Conservation (phyloP, 1,284 basidiomycete genomes). For the Ceratobasidium sp. region DNA sequence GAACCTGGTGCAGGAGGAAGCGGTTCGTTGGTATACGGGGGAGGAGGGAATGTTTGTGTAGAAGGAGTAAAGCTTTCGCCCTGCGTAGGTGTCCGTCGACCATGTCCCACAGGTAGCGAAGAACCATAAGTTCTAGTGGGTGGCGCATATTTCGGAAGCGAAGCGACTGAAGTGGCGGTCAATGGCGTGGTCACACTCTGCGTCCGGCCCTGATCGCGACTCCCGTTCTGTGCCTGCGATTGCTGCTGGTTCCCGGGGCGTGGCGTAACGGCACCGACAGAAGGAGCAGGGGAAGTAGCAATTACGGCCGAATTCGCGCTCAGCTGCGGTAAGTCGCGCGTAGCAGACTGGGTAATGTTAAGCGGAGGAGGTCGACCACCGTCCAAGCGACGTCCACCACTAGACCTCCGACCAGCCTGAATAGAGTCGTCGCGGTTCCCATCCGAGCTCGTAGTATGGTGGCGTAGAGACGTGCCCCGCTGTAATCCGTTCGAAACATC, state of each 20-base stretch:
- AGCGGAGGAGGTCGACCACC: conserved; percentile 46
- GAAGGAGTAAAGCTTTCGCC: conserved; percentile 37
- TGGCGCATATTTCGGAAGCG: conserved; percentile 14
- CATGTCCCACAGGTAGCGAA: conserved; percentile 47
- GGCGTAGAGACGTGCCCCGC: conserved; percentile 9
- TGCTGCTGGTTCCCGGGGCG: conserved; percentile 13
- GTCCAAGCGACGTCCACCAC: conserved; percentile 31
- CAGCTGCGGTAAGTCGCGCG: conserved; percentile 45
- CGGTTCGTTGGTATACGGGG: conserved; percentile 64
- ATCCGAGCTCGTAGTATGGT: conserved; percentile 3
- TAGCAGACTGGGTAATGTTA: conserved; percentile 44
- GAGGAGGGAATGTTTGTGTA: conserved; percentile 55
- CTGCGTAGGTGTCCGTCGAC: conserved; percentile 67
- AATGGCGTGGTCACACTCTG: conserved; percentile 35
- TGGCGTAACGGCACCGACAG: conserved; percentile 15
- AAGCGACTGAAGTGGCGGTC: conserved; percentile 48
- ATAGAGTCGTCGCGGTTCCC: conserved; percentile 20
- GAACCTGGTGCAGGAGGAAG: conserved; percentile 62
- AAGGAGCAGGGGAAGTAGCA: conserved; percentile 27
- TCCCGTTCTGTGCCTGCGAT: neutral
- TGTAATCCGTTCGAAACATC: conserved; percentile 11
- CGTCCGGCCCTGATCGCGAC: conserved; percentile 11
- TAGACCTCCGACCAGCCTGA: conserved; percentile 32
- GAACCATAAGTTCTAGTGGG: conserved; percentile 24
- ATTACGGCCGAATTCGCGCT: conserved; percentile 31